phyloP scores from a whole-genome alignment of 1,284 basidiomycete species.

The Austroboletus novae-zelandiae region DNA sequence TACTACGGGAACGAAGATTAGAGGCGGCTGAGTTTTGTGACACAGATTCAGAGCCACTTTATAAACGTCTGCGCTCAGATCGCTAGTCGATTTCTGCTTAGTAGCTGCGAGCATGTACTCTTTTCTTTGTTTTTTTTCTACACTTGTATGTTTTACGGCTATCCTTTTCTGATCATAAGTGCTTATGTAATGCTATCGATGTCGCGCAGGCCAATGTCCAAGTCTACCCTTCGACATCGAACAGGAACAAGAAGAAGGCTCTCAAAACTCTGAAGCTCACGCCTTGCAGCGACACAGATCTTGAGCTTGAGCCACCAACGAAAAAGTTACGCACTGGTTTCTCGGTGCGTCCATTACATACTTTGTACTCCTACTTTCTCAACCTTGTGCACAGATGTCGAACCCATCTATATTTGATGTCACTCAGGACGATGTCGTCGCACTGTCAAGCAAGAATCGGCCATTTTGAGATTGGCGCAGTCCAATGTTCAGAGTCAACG shows the following conservation, averaged over 20 bases:
- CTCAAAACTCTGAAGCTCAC: slow-evolving; percentile 40
- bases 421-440: slow-evolving; percentile 17
- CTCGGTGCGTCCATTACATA: slow-evolving; percentile 8
- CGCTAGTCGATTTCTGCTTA: no score
- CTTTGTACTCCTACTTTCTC: background rate
- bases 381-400: slow-evolving; percentile 30
- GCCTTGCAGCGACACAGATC: slow-evolving; percentile 14
- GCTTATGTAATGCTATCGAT: slow-evolving; percentile 2
- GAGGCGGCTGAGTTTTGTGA: no score
- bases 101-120: no score
- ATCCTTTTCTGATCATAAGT: no score
- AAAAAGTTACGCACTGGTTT: slow-evolving; percentile 38
- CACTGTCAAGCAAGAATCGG: slow-evolving; percentile 7
- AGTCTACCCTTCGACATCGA: slow-evolving; percentile 7
- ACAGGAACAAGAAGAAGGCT: slow-evolving; percentile 23
- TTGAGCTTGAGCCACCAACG: slow-evolving; percentile 18
- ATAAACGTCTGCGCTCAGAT: no score
- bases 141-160: no score
- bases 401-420: slow-evolving; percentile 37
- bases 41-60: no score
- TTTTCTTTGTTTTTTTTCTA: no score
- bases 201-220: slow-evolving; percentile 21
- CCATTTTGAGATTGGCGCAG: slow-evolving; percentile 1
- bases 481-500: slow-evolving; percentile 2
- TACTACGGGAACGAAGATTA: no score